Evolutionary conservation across 345 rosid species (phyloP), one percentile per base, ranked within the genome.

Genomic region (Durio zibethinus): DNA sequence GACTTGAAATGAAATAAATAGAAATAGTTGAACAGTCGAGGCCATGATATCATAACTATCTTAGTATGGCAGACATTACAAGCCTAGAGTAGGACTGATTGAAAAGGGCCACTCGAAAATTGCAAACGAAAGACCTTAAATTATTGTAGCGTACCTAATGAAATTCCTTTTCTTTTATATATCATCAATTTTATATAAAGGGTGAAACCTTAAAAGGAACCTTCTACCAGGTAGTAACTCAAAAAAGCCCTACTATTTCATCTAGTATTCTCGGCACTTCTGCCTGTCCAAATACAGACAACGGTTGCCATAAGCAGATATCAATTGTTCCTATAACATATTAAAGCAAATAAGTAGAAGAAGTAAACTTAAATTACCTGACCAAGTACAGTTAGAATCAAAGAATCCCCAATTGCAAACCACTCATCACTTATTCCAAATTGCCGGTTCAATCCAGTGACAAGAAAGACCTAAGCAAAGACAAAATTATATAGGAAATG

Each of bases 341-440:
- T 18, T 25, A 43, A 5, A 73, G 23, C 29, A 52, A 40, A 67
- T 8, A 67, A 10, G 3, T 42, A 7, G 15, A 9, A 66, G 25
- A 29, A 65, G 53, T n/a, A 33, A 65, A 56, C 12, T 64, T 76
- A 23, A 67, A 20, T 76, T 78, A 88, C 99, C 99, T 93, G 98
- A 80, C 89, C 85, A 76, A 93, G 97, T 67, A 93, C 98, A 0
- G 98, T 93, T 67, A 93, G 82, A 80, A 96, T 90, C 82, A 93
- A 85, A 65, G 98, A 93, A 85, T 92, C 99, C 61, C 99, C 99
- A 59, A 93, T 90, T 43, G 99, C 93, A 87, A 96, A 96, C 97
- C 99, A 96, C 79, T 93, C 97, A 10, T 93, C 97, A 45, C 95
- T 93, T 72, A 96, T 89, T 60, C 97, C 98, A 74, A 96, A 79